These are phyloP conservation scores for Cyclotella atomus DNA, from an alignment of 108 stramenopile genomes.

Conservation along the genomic window DNA sequence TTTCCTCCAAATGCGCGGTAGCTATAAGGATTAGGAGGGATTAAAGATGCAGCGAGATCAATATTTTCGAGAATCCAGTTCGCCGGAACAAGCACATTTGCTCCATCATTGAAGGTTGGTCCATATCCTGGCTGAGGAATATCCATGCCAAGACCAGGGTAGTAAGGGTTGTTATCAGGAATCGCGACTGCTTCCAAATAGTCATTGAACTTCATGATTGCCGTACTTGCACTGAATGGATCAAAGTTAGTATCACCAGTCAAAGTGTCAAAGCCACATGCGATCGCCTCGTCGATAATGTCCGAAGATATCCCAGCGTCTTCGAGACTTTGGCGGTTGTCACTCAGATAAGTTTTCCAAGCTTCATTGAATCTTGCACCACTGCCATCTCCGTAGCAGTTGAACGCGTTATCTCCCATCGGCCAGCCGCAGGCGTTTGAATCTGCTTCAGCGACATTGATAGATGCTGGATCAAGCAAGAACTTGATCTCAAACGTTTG, in stretches of 20 bases:
- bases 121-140: background rate
- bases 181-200: background rate
- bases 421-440: constrained; percentile 11
- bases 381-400: constrained; percentile 5
- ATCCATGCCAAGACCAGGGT: background rate
- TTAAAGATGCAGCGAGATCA: background rate
- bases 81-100: background rate
- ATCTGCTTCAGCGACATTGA: constrained; percentile 5
- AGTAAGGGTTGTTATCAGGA: background rate
- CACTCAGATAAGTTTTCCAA: constrained; percentile 2
- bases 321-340: background rate
- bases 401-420: background rate
- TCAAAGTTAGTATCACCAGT: background rate
- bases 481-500: background rate
- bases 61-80: constrained; percentile 15
- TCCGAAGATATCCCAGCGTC: background rate
- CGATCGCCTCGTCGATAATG: background rate
- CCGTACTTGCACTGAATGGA: background rate
- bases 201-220: background rate
- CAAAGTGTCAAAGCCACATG: background rate
- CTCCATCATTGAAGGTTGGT: background rate
- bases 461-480: constrained; percentile 9
- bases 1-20: constrained; percentile 12
- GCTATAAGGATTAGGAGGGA: background rate
- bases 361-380: background rate